phyloP scores from a whole-genome alignment of 2,329 filamentous ascomycete species.

The Sclerotinia borealis region DNA sequence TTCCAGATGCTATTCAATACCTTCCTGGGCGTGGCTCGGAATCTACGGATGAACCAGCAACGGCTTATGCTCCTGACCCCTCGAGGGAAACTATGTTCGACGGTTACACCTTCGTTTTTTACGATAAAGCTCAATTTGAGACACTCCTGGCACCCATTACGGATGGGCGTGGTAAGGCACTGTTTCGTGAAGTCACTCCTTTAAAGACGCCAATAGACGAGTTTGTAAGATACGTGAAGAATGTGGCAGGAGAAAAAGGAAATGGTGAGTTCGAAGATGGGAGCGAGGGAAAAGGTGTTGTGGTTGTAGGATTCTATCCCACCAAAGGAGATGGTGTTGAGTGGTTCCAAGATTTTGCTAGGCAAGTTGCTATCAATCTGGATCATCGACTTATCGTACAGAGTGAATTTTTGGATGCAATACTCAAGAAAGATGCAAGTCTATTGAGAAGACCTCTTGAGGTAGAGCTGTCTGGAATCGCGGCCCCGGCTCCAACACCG shows the following conservation, averaged over 20 bases:
- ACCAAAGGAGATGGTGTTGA: conserved; percentile 45
- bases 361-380: conserved; percentile 61
- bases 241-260: conserved; percentile 67
- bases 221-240: conserved; percentile 71
- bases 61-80: conserved; percentile 62
- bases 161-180: conserved; percentile 75
- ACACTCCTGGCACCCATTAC: conserved; percentile 69
- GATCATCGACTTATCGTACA: conserved; percentile 82
- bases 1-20: conserved; percentile 68
- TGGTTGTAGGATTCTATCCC: conserved; percentile 69
- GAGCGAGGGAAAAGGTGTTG: conserved; percentile 62
- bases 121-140: conserved; percentile 68
- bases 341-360: conserved; percentile 68
- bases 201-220: conserved; percentile 65
- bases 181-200: conserved; percentile 56
- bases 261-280: conserved; percentile 58
- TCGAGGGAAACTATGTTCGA: conserved; percentile 68
- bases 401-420: conserved; percentile 85
- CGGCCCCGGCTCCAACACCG: conserved; percentile 27
- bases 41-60: conserved; percentile 58
- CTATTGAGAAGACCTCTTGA: conserved; percentile 64
- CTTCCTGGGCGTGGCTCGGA: conserved; percentile 73
- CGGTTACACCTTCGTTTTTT: conserved; percentile 84
- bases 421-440: conserved; percentile 72
- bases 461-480: conserved; percentile 35